These are phyloP conservation scores for Thymus quinquecostatus DNA, from an alignment of 257 asterid genomes.

Conservation along the genomic window DNA sequence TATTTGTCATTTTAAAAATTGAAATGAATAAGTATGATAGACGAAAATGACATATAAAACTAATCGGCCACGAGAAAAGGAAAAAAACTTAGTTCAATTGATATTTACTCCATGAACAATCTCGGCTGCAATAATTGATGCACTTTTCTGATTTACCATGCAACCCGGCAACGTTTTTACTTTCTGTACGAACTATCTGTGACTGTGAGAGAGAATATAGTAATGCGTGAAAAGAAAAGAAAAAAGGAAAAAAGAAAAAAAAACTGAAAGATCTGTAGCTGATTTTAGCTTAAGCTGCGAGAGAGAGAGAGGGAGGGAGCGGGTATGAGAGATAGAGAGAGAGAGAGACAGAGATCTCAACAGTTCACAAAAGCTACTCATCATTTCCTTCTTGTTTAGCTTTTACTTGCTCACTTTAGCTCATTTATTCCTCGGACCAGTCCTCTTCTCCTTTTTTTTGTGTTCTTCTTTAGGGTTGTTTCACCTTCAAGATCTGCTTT, in stretches of 20 bases:
- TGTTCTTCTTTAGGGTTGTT: constrained; percentile 41
- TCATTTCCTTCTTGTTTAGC: constrained; percentile 45
- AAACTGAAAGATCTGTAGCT: constrained; percentile 45
- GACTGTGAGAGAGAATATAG: neutral
- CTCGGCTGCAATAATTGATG: constrained; percentile 41
- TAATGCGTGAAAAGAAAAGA: neutral
- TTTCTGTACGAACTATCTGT: constrained; percentile 21
- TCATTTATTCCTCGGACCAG: constrained; percentile 54
- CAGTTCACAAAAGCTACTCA: constrained; percentile 57
- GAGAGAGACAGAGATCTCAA: constrained; percentile 44
- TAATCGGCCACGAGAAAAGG: too few relatives aligned
- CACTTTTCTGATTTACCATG: constrained; percentile 35
- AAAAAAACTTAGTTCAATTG: too few relatives aligned
- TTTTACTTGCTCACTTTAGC: constrained; percentile 44
- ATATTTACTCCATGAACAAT: too few relatives aligned
- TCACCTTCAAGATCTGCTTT: constrained; percentile 62
- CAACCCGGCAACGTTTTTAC: constrained; percentile 26
- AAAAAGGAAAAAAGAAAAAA: constrained; percentile 13
- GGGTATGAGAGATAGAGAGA: constrained; percentile 20
- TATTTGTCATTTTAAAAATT: too few relatives aligned
- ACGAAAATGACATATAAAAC: too few relatives aligned
- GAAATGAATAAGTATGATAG: too few relatives aligned
- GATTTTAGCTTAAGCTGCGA: constrained; percentile 42
- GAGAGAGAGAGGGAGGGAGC: constrained; percentile 11
- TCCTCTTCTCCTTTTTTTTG: constrained; percentile 36